Evolutionary conservation across 345 rosid species (phyloP).

Genomic region (Syzygium aromaticum): DNA sequence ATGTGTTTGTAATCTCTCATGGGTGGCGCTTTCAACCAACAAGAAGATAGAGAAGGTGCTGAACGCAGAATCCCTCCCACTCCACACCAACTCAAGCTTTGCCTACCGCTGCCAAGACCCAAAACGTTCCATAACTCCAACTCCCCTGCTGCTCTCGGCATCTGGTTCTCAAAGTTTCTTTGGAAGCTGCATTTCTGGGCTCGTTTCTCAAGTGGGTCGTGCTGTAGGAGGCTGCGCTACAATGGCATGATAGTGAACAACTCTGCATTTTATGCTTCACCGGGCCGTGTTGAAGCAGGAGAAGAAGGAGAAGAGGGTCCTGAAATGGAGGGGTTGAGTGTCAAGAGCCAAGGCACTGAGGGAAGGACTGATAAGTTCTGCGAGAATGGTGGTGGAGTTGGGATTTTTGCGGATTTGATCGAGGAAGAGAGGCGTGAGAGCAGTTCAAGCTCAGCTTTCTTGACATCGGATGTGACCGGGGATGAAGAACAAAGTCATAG

Average conservation of each 20-base stretch:
- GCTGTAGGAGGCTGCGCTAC: conserved; percentile 20
- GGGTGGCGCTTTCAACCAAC: conserved; percentile 43
- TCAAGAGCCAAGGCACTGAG: conserved; percentile 20
- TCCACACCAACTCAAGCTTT: conserved; percentile 21
- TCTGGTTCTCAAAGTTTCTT: conserved; percentile 26
- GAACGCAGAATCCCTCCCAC: conserved; percentile 12
- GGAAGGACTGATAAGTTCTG: conserved; percentile 10
- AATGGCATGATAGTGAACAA: conserved; percentile 38
- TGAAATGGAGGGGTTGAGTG: conserved; percentile 34
- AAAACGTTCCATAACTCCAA: conserved; percentile 1
- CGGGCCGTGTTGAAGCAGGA: conserved; percentile 8
- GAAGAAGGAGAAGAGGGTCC: conserved; percentile 15
- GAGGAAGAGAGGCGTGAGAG: conserved; percentile 52
- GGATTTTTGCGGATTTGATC: conserved; percentile 40
- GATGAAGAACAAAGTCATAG: conserved; percentile 54
- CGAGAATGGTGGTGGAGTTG: conserved; percentile 19
- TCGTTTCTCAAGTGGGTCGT: conserved; percentile 20
- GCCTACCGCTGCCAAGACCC: conserved; percentile 22
- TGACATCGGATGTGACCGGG: conserved; percentile 51
- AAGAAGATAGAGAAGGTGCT: conserved; percentile 22
- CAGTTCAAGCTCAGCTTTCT: conserved; percentile 69
- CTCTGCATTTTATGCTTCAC: conserved; percentile 30
- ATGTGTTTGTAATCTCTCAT: conserved; percentile 28
- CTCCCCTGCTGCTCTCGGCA: conserved; percentile 12
- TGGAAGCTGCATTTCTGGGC: conserved; percentile 19